phyloP scores from a whole-genome alignment of 2,329 filamentous ascomycete species.

The Colletotrichum tofieldiae region DNA sequence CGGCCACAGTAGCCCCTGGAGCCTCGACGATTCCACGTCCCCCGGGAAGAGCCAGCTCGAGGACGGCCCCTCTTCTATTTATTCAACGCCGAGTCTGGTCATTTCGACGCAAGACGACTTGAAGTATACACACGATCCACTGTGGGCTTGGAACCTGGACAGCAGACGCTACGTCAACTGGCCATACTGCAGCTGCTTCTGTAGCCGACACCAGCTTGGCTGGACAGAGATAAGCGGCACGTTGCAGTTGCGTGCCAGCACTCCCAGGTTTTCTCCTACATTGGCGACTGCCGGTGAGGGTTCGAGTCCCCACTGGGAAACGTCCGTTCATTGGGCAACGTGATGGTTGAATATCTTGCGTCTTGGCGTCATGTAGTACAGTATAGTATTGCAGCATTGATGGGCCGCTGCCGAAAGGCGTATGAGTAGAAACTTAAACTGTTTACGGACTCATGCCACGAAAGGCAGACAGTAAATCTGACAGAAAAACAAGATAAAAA shows the following conservation, averaged over 20 bases:
- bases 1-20: not conserved
- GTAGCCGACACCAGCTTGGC: not conserved
- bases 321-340: not conserved
- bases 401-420: too few species aligned
- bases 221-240: not conserved
- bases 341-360: not conserved
- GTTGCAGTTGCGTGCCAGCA: not conserved
- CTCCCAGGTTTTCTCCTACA: not conserved
- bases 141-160: slow-evolving; percentile 3
- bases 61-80: not conserved
- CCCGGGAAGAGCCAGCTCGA: not conserved
- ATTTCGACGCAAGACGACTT: not conserved
- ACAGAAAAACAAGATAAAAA: too few species aligned
- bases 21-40: not conserved
- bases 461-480: too few species aligned
- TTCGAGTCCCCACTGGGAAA: not conserved
- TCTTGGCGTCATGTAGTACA: not conserved
- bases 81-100: not conserved
- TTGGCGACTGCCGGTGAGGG: not conserved
- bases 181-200: slow-evolving; percentile 14
- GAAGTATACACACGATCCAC: not conserved
- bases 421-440: not conserved
- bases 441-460: too few species aligned
- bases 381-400: not conserved
- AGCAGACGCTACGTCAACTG: slow-evolving; percentile 1